A percentile compares a stretch with the other conserved stretches of the same genome.
These are phyloP conservation scores for Fusarium algeriense DNA, from an alignment of 2,329 filamentous ascomycete genomes.

Conservation along the genomic window DNA sequence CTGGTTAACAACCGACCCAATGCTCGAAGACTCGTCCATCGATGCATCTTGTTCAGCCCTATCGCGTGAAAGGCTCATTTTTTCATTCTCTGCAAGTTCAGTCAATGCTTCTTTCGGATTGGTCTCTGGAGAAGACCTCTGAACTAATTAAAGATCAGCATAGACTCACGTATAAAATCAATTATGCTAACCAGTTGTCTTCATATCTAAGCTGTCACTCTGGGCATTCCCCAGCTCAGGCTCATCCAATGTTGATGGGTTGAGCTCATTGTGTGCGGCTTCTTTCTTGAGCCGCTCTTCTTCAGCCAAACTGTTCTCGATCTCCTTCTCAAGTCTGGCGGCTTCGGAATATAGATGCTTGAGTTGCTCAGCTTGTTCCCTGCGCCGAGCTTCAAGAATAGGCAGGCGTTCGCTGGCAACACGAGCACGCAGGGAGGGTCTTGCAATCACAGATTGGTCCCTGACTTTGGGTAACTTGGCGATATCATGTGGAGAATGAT, in stretches of 20 bases:
- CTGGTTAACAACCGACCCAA: not conserved
- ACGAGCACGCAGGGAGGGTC: slow-evolving; percentile 48
- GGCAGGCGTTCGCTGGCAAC: slow-evolving; percentile 54
- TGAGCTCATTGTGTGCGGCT: slow-evolving; percentile 30
- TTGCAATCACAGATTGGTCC: slow-evolving; percentile 8
- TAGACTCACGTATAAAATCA: slow-evolving; percentile 1
- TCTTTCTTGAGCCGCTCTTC: slow-evolving; percentile 52
- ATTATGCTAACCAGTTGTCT: not conserved
- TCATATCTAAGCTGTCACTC: slow-evolving; percentile 26
- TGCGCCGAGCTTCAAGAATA: slow-evolving; percentile 53
- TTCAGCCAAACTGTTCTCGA: slow-evolving; percentile 54
- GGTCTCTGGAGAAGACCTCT: slow-evolving; percentile 4
- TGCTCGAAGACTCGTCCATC: slow-evolving; percentile 19
- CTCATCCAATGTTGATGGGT: slow-evolving; percentile 15
- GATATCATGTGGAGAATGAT: slow-evolving; percentile 8
- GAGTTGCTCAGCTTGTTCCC: slow-evolving; percentile 60
- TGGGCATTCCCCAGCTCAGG: slow-evolving; percentile 31
- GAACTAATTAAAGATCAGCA: slow-evolving; percentile 34
- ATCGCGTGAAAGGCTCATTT: not conserved
- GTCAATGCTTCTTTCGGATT: not conserved
- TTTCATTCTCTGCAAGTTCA: not conserved
- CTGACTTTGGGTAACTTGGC: slow-evolving; percentile 34
- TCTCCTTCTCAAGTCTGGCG: slow-evolving; percentile 62
- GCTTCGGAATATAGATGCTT: slow-evolving; percentile 61
- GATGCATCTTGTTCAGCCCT: slow-evolving; percentile 16